Percentiles rank a stretch among this genome's conserved stretches.
Conservation (phyloP, 129 eudicot species). For the Sambucus nigra region DNA sequence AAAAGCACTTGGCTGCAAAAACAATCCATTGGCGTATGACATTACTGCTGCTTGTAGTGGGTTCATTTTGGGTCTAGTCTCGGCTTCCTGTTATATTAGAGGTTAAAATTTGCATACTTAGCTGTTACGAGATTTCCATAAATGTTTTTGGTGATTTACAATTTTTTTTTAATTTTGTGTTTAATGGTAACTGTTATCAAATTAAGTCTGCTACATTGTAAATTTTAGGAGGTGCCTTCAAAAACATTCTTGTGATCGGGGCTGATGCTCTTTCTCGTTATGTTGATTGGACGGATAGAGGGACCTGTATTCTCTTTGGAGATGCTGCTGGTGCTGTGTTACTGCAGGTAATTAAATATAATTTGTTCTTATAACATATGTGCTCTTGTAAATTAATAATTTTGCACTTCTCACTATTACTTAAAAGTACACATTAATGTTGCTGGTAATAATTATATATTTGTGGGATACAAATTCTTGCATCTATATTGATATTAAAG, state of each 20-base stretch:
- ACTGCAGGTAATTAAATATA: slow-evolving; percentile 57
- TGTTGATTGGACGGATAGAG: slow-evolving; percentile 96
- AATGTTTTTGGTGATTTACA: neutral
- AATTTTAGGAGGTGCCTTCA: slow-evolving; percentile 61
- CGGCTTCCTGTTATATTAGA: slow-evolving; percentile 71
- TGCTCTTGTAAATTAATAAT: neutral
- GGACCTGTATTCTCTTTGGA: slow-evolving; percentile 83
- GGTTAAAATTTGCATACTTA: slow-evolving; percentile 24
- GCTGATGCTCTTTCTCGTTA: slow-evolving; percentile 85
- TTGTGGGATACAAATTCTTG: neutral
- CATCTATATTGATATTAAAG: neutral
- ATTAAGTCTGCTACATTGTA: neutral
- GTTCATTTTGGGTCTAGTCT: slow-evolving; percentile 63
- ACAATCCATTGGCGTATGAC: slow-evolving; percentile 70
- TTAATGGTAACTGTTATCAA: neutral
- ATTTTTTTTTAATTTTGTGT: neutral
- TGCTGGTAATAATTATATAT: neutral
- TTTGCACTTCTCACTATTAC: neutral
- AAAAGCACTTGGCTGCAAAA: slow-evolving; percentile 76
- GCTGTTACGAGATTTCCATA: neutral
- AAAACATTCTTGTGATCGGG: slow-evolving; percentile 74
- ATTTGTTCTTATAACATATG: neutral
- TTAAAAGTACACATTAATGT: too few relatives aligned
- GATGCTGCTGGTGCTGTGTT: slow-evolving; percentile 97
- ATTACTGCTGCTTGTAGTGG: slow-evolving; percentile 96